Evolutionary conservation across 345 rosid species (phyloP).

Genomic region (Gossypium thurberi): DNA sequence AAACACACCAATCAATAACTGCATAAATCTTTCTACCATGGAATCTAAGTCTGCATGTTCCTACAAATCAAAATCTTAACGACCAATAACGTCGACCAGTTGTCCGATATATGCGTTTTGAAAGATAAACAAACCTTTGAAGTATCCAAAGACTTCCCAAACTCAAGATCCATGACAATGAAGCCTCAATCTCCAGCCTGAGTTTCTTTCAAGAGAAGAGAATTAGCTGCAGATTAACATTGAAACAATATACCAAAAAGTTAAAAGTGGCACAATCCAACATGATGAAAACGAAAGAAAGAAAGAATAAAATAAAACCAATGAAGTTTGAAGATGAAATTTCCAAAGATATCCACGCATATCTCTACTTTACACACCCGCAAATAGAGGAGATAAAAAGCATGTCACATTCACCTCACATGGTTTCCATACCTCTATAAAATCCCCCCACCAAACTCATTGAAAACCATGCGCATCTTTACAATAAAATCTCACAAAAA

Average conservation of each 20-base stretch:
- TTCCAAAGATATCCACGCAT: constrained; percentile 25
- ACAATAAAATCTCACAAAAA: constrained; percentile 13
- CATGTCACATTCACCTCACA: constrained; percentile 53
- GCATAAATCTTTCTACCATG: neutral
- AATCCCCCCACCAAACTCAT: constrained; percentile 37
- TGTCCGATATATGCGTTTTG: neutral
- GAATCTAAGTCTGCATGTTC: neutral
- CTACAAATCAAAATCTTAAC: neutral
- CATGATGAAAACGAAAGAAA: neutral
- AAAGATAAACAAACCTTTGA: constrained; percentile 53
- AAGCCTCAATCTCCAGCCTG: constrained; percentile 18
- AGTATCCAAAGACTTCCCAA: constrained; percentile 56
- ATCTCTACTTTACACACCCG: constrained; percentile 22
- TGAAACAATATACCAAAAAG: neutral
- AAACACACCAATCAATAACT: neutral
- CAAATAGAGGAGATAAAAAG: constrained; percentile 28
- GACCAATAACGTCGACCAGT: neutral
- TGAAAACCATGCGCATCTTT: constrained; percentile 11
- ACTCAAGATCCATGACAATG: constrained; percentile 52
- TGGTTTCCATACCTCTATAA: constrained; percentile 35
- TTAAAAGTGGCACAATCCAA: constrained; percentile 4
- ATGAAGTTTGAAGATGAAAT: constrained; percentile 7
- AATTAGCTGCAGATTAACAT: constrained; percentile 30
- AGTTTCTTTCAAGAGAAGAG: constrained; percentile 14
- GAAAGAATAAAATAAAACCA: neutral